These are phyloP conservation scores for Zostera marina DNA, from an alignment of 116 monocot species.

Conservation along the genomic window DNA sequence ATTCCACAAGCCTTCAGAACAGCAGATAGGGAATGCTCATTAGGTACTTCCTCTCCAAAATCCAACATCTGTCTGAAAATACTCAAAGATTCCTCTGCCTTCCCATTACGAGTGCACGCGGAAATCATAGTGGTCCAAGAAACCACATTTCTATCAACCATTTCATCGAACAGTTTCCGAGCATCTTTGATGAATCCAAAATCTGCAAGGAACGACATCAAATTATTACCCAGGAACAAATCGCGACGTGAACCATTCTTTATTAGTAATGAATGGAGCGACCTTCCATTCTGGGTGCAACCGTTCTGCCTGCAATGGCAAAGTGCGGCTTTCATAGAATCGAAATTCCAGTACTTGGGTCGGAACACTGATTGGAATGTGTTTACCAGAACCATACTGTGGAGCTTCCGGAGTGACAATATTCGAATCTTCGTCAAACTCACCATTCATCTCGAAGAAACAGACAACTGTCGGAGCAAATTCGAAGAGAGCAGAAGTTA, in stretches of 20 bases:
- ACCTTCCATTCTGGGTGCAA: slow-evolving; percentile 10
- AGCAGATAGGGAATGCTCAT: slow-evolving; percentile 30
- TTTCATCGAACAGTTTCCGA: slow-evolving; percentile 40
- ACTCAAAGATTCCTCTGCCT: slow-evolving; percentile 26
- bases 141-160: slow-evolving; percentile 44
- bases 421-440: not conserved
- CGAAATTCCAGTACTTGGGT: slow-evolving; percentile 3
- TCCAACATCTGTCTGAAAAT: slow-evolving; percentile 34
- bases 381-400: not conserved
- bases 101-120: slow-evolving; percentile 18
- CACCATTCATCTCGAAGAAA: not conserved
- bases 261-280: slow-evolving; percentile 34
- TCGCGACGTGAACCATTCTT: slow-evolving; percentile 24
- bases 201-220: slow-evolving; percentile 32
- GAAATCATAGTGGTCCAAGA: slow-evolving; percentile 64
- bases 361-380: not conserved
- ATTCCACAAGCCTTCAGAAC: slow-evolving; percentile 53
- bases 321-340: slow-evolving; percentile 6
- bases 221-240: slow-evolving; percentile 40
- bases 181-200: slow-evolving; percentile 23
- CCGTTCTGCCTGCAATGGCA: slow-evolving; percentile 9
- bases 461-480: too few relatives aligned
- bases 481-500: not conserved
- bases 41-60: slow-evolving; percentile 27
- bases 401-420: not conserved